phyloP scores from a whole-genome alignment of 805 yeast genomes.

The Candida awuae region DNA sequence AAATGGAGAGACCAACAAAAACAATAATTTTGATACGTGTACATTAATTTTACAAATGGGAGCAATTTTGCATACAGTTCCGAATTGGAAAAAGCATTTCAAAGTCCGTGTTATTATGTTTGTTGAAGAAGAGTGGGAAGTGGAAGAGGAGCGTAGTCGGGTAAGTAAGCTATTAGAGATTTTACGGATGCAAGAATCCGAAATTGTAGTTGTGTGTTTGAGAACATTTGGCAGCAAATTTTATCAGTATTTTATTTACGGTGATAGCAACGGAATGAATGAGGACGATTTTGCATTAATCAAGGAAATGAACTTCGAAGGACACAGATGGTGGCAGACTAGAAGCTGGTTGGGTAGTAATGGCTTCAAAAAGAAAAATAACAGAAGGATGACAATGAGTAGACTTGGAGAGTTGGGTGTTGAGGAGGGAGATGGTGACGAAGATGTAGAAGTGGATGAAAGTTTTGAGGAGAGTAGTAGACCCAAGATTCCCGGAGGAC shows the following conservation, averaged over 20 bases:
- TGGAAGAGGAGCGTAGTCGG: constrained; percentile 59
- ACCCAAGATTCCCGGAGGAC: neutral
- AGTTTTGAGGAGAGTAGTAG: neutral
- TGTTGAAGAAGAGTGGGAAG: constrained; percentile 70
- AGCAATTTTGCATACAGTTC: constrained; percentile 86
- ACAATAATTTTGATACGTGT: constrained; percentile 93
- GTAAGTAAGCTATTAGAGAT: constrained; percentile 57
- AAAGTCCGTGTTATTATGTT: constrained; percentile 75
- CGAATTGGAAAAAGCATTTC: constrained; percentile 81
- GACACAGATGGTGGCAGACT: constrained; percentile 79
- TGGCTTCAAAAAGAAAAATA: neutral
- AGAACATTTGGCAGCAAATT: constrained; percentile 45
- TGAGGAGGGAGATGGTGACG: constrained; percentile 22
- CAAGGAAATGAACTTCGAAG: constrained; percentile 36
- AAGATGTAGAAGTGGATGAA: neutral
- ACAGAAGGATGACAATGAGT: constrained; percentile 6
- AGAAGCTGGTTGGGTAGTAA: neutral
- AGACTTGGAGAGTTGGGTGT: constrained; percentile 11
- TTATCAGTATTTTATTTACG: constrained; percentile 74
- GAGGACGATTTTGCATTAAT: constrained; percentile 38
- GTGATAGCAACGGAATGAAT: constrained; percentile 33
- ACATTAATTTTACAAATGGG: constrained; percentile 91
- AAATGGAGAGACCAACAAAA: constrained; percentile 49
- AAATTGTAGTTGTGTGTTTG: constrained; percentile 65
- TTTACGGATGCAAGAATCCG: constrained; percentile 72